phyloP scores from a whole-genome alignment of 805 yeast genomes.

The Ogataea wickerhamii region DNA sequence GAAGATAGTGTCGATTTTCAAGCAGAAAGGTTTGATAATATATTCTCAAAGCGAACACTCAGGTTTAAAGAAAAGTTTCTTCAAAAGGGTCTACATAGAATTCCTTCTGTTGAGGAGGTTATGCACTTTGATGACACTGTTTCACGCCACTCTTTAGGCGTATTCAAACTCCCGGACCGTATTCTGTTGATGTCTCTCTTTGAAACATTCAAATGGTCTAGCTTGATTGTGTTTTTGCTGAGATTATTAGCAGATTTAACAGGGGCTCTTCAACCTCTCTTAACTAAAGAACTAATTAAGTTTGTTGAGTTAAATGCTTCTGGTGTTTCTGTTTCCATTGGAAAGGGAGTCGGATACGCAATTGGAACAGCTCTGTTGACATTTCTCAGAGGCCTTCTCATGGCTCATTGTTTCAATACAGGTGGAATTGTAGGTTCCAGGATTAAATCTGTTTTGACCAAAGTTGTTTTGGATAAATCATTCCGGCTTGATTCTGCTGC shows the following conservation, averaged over 20 bases:
- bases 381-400: constrained; percentile 40
- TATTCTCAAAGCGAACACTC: constrained; percentile 30
- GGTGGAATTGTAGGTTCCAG: constrained; percentile 63
- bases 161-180: constrained; percentile 28
- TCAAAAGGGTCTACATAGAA: constrained; percentile 24
- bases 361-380: constrained; percentile 62
- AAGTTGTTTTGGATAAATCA: constrained; percentile 62
- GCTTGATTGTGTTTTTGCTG: constrained; percentile 36
- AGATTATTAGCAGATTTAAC: constrained; percentile 43
- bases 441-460: constrained; percentile 62
- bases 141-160: background rate
- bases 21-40: constrained; percentile 32
- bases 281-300: constrained; percentile 58
- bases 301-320: constrained; percentile 51
- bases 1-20: constrained; percentile 39
- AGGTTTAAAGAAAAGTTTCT: constrained; percentile 29
- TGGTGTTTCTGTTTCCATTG: constrained; percentile 39
- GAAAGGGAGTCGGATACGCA: constrained; percentile 67
- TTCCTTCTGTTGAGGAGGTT: constrained; percentile 13
- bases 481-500: constrained; percentile 56
- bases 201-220: constrained; percentile 46
- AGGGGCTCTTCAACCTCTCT: constrained; percentile 56
- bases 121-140: constrained; percentile 14
- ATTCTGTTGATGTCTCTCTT: constrained; percentile 28
- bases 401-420: constrained; percentile 60